Evolutionary conservation across 208 protist species (phyloP), one percentile per base, ranked within the genome.

Genomic region (Leishmania major): DNA sequence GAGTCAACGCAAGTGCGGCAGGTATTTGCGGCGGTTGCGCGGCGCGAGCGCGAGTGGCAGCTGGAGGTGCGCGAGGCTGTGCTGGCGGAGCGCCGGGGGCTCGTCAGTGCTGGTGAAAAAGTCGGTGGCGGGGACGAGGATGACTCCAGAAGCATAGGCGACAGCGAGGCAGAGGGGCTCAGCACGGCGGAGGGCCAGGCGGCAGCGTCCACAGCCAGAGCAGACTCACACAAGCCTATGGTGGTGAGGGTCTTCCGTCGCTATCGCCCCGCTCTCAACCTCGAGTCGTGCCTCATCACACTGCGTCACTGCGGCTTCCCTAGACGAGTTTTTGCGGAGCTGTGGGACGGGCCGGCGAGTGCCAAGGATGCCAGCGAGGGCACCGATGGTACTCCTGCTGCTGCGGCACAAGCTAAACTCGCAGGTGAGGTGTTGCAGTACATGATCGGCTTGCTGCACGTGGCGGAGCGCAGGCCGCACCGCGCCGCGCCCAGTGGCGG

Each of bases 1-100:
- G 62, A 88, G 74, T 67, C 73, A 17, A 73, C 84, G 37, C 81
- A 92, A 40, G 40, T 96, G 69, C 83, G 80, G n/a, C 81, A 87
- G 35, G 88, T 94, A 17, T 91, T 94, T 49, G 71, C 64, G 8
- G 37, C 73, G 5, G 74, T 90, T 1, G 86, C 86, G 28, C 66
- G 80, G 47, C 80, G 84, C 15, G 91, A 93, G 57, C 59, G 59
- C 15, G 49, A 55, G 13, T 53, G 31, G 25, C 84, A 87, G 37
- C 66, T 80, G 31, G 60, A 60, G 31, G 75, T 89, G 76, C 81
- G 75, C 11, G 57, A 51, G 3, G 75, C 75, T 7, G 72, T 86
- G 45, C 73, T 55, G 62, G 55, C 49, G 19, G 28, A 84, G 53
- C 75, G 40, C 35, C 72, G 45, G 49, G 51, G 7, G 3, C 51